Percentiles rank a stretch among this genome's conserved stretches.
Evolutionary conservation across 345 rosid species (phyloP).

Genomic region (Gossypium ekmanianum): DNA sequence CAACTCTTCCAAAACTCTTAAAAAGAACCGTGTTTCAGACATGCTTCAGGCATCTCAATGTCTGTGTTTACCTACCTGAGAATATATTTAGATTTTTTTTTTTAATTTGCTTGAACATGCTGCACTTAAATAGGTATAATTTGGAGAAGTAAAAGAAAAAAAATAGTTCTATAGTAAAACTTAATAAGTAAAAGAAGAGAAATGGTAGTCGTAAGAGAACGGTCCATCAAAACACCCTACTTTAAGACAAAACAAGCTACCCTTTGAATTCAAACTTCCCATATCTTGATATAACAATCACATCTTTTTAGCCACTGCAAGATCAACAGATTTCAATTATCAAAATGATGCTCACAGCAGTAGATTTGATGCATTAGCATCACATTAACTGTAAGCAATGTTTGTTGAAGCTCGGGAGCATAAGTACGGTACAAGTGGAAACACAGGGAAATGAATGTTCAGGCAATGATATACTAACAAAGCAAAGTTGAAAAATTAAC

Average conservation of each 20-base stretch:
- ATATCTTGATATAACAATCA: background rate
- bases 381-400: background rate
- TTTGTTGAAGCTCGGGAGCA: background rate
- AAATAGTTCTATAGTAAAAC: background rate
- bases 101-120: background rate
- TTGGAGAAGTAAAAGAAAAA: background rate
- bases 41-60: background rate
- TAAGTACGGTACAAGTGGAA: background rate
- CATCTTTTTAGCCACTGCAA: background rate
- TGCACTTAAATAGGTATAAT: background rate
- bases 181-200: background rate
- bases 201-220: background rate
- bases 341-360: background rate
- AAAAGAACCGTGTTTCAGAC: background rate
- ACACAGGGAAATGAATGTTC: background rate
- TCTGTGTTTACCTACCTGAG: background rate
- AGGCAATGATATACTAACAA: background rate
- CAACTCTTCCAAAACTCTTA: background rate
- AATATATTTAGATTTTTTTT: background rate
- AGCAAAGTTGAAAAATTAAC: background rate
- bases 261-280: background rate
- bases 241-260: background rate
- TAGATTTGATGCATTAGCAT: background rate
- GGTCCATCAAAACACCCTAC: background rate
- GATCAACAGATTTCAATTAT: background rate